Evolutionary conservation across 192 early-diverging fungal species (phyloP), one percentile per base, ranked within the genome.

Genomic region (Coemansia sp.): DNA sequence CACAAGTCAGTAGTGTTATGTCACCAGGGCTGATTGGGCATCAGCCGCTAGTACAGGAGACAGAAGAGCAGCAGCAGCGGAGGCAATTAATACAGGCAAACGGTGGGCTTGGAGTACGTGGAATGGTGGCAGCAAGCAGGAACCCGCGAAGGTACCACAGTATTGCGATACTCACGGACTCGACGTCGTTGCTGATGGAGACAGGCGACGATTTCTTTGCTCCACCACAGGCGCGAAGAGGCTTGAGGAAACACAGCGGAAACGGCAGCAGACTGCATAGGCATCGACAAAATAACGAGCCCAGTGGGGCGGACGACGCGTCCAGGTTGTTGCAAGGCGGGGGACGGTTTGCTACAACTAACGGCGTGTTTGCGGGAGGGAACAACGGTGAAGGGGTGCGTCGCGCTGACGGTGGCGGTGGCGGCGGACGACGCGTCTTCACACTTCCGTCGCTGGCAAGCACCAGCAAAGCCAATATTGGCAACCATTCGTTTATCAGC

Each of bases 161-260:
- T 31, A 79, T 79, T 16, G 53, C 76, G 9, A 63, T 80, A 15
- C 31, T 80, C 25, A 71, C 49, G 2, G 77, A 80, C 35, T 55
- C 68, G 6, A 67, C 65, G 60, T 68, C 77, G 21, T 33, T 80
- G 43, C 42, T 79, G 58, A 79, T 79, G 77, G 77, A 79, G 60
- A 59, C 43, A 5, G 67, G 77, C 28, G 59, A 67, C 1, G 77
- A 74, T 20, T 70, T 79, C 43, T 74, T 79, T 52, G 61, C 31
- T 10, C 63, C 65, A 1, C 42, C 68, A 26, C 43, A 15, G 26
- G 15, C 18, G 25, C 33, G n/a, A 42, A 40, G 53, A 15, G 48
- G 2, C 16, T 16, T 10, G 31, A 57, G 55, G 18, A 57, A 34
- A 8, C 12, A 20, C 0, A 63, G 64, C 56, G 16, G 21, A 4